phyloP scores from a whole-genome alignment of 805 yeast species.

The Yarrowia bubula region DNA sequence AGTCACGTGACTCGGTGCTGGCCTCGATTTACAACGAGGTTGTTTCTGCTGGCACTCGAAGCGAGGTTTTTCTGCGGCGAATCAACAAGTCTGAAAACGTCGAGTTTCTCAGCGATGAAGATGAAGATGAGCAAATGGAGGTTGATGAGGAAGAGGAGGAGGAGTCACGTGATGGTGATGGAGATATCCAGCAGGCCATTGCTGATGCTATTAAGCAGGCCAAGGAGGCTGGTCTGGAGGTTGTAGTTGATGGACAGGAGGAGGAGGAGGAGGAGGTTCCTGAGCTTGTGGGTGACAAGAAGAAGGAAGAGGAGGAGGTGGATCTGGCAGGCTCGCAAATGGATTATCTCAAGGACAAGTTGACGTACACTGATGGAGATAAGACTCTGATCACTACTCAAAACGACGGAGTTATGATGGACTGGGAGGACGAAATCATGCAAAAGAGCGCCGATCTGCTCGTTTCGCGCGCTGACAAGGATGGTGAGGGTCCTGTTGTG shows the following conservation, averaged over 20 bases:
- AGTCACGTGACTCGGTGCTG: slow-evolving; percentile 49
- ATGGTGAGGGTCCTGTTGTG: slow-evolving; percentile 44
- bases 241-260: not conserved
- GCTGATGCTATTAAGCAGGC: not conserved
- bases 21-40: slow-evolving; percentile 48
- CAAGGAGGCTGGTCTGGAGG: slow-evolving; percentile 9
- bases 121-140: slow-evolving; percentile 32
- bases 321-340: slow-evolving; percentile 46
- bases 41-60: slow-evolving; percentile 86
- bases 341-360: slow-evolving; percentile 61
- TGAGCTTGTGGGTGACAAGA: not conserved
- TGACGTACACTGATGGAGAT: slow-evolving; percentile 55
- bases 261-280: slow-evolving; percentile 29
- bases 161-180: slow-evolving; percentile 16
- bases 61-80: slow-evolving; percentile 76
- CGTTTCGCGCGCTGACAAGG: slow-evolving; percentile 42
- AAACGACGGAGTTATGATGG: slow-evolving; percentile 96
- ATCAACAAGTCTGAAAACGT: slow-evolving; percentile 47
- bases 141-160: slow-evolving; percentile 30
- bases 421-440: slow-evolving; percentile 89
- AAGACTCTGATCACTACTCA: slow-evolving; percentile 70
- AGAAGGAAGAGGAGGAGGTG: slow-evolving; percentile 29
- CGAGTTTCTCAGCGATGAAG: slow-evolving; percentile 39
- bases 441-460: slow-evolving; percentile 71
- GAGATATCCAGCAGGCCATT: slow-evolving; percentile 11